Base-by-base conservation (phyloP, 83 land plant genomes). In the Diphasiastrum complanatum region DNA sequence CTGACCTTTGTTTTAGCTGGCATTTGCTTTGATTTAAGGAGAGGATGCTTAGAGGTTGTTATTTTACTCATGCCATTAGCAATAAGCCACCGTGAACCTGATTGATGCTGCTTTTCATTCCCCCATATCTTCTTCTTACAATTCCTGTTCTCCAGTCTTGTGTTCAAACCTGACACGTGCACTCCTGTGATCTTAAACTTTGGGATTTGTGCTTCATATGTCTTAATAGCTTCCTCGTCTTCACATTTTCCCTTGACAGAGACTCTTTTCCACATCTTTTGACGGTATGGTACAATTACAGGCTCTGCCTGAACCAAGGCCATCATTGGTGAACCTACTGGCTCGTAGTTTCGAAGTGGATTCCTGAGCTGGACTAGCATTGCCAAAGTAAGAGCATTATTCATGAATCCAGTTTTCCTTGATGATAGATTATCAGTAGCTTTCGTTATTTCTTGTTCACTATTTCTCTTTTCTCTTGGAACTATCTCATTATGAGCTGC, bases 171-270 rank as follows among this genome's bases (percentile, higher is more conserved):
- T n/a, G n/a, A n/a, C n/a, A n/a, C n/a, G 31, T 55, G 59, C 34
- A 55, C 59, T 30, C 59, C 59, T 27, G 59, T 55, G 34, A 55
- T 55, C 43, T 55, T 55, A 19, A 55, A 55, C 59, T 55, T 20
- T 12, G 59, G 35, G 12, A 10, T 18, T 50, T 50, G 53, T 23
- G 16, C 22, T n/a, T 50, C 24, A 11, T 55, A 5, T 8, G 31
- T 6, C 1, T 27, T 0, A 11, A 27, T 35, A 24, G 26, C 59
- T 11, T 55, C 34, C 34, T 12, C 59, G 18, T 55, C 59, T 16
- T n/a, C n/a, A n/a, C n/a, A n/a, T n/a, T n/a, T n/a, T n/a, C n/a
- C n/a, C n/a, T n/a, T n/a, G n/a, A n/a, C 35, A 20, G 59, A 55
- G 19, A 55, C 59, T 1, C 59, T 25, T 35, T 55, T 55, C 16